Base-by-base conservation (phyloP, 2,329 filamentous ascomycete species). In the Herpomyces periplanetae region DNA sequence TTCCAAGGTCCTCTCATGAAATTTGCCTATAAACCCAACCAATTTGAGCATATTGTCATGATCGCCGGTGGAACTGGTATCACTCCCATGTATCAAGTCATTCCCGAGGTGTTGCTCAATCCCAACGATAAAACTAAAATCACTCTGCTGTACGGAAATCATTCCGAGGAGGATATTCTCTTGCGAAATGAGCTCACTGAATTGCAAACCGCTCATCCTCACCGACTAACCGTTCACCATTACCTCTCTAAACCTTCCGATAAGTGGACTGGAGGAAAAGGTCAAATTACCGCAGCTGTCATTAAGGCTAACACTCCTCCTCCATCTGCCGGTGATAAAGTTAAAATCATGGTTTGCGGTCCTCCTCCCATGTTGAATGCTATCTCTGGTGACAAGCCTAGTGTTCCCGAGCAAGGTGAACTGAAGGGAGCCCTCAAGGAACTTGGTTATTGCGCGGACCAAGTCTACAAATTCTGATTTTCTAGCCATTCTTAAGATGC, bases 391-490 rank as follows among this genome's bases (percentile, higher is more conserved):
- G 42, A 43, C 33, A 91, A 96, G 65, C 60, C 62, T 38, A 80
- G 63, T 42, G 71, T 73, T n/a, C 49, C 54, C 32, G 71, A 96
- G 38, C 80, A 96, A 45, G 80, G 80, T 29, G 75, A 91, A 44
- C 49, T 96, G 27, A 46, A 45, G 5, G 80, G 66, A 26, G 46
- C 60, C 27, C 46, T 96, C 27, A 62, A 69, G 44, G 68, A 87
- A 31, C 47, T 88, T 14, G 71, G 71, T 16, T 71, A 69, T 42
- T 47, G 34, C 28, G 57, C 68, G 47, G 66, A 91, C 23, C 80
- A 91, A 46, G 73, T 91, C 13, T 87, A 68, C 49, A 91, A 91
- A 52, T 85, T 87, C 34, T 87, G n/a, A n/a, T n/a, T n/a, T n/a
- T n/a, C n/a, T n/a, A n/a, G n/a, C n/a, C n/a, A n/a, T n/a, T n/a